Evolutionary conservation across 352 stramenopile species (phyloP).

Genomic region (Nothophytophthora sp.): DNA sequence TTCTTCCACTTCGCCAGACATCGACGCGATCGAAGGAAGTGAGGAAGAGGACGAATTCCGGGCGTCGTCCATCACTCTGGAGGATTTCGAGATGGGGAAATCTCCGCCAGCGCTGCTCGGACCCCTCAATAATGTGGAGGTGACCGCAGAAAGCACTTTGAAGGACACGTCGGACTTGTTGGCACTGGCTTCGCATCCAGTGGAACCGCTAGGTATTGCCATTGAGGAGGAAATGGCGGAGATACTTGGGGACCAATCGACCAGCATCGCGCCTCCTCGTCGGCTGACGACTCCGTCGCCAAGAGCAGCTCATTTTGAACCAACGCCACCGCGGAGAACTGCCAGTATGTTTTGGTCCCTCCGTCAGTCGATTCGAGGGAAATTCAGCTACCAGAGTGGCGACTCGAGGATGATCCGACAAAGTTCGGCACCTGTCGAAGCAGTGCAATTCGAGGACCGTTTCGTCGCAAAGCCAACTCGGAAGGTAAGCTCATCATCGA

Average conservation of each 20-base stretch:
- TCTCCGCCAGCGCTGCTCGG: slow-evolving; percentile 13
- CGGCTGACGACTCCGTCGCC: slow-evolving; percentile 27
- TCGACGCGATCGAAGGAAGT: slow-evolving; percentile 27
- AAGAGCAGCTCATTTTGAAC: slow-evolving; percentile 11
- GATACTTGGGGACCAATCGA: slow-evolving; percentile 11
- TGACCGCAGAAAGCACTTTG: background rate
- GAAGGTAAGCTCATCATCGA: slow-evolving; percentile 15
- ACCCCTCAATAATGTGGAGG: background rate
- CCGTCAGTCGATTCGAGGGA: slow-evolving; percentile 41
- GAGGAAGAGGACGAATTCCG: slow-evolving; percentile 30
- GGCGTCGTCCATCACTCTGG: slow-evolving; percentile 44
- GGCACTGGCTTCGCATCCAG: slow-evolving; percentile 28
- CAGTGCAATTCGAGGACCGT: slow-evolving; percentile 1
- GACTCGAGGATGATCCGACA: slow-evolving; percentile 24
- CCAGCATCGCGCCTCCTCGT: background rate
- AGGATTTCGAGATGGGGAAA: slow-evolving; percentile 61
- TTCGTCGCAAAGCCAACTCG: background rate
- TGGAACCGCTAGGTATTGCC: slow-evolving; percentile 8
- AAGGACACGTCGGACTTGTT: slow-evolving; percentile 14
- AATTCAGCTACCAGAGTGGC: slow-evolving; percentile 26
- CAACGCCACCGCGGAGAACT: slow-evolving; percentile 24
- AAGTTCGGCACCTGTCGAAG: slow-evolving; percentile 16
- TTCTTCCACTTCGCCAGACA: slow-evolving; percentile 21
- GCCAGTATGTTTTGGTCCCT: slow-evolving; percentile 43
- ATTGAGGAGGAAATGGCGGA: background rate